Evolutionary conservation across 2,329 filamentous ascomycete species (phyloP), one percentile per base, ranked within the genome.

Genomic region (Ophiobolus disseminans): DNA sequence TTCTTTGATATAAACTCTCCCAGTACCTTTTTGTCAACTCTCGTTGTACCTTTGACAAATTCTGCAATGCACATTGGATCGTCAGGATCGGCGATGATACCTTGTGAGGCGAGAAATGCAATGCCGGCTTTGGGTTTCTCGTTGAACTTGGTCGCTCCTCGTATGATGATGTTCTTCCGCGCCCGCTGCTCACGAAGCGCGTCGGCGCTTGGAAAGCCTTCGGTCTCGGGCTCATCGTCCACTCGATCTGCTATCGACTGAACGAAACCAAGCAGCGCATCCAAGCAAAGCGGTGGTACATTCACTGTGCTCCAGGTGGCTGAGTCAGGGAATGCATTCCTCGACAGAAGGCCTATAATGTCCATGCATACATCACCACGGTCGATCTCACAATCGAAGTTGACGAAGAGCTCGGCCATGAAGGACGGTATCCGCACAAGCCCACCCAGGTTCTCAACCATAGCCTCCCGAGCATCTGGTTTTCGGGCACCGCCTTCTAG

Each of bases 231-330:
- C 20, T 84, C 78, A 43, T 94, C 84, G 40, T 95, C 84, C 14
- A 97, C 76, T 45, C 94, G 84, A 69, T 96, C 91, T 1, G 91
- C 89, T 57, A 99, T 88, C 58, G 91, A 96, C 66, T 97, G 92
- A 25, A 99, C 85, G 63, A 92, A 97, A 13, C 91, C 87, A 19
- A 99, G 80, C 9, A 99, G 79, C 8, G 94, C 91, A 75, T 99
- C 94, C 17, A 99, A 80, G 65, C 94, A 99, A 2, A 99, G 78
- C 0, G 94, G 94, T 13, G 94, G 94, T 1, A 99, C 95, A 68
- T 96, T 99, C 4, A 93, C 97, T 9, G 94, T 99, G 72, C 95
- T 99, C 94, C 94, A 99, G 5, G 92, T 97, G 5, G 93, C 94
- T 7, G 94, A 96, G 71, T 99, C 94, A 0, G 94, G 95, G 57